These are phyloP conservation scores for Picea mariana DNA, from an alignment of 83 land plant genomes.

Conservation along the genomic window DNA sequence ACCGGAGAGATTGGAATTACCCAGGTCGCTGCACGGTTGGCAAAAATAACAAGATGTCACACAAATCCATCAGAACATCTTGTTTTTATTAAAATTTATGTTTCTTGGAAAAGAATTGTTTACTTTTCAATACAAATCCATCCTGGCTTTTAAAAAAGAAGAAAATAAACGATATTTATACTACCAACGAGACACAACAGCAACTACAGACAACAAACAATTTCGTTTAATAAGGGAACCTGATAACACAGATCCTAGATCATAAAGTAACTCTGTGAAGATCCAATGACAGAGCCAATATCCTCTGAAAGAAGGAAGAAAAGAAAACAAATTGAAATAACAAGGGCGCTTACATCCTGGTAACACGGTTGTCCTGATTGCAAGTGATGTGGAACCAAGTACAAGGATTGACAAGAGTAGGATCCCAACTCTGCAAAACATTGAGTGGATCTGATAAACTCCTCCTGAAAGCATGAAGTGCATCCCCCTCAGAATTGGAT, in stretches of 20 bases:
- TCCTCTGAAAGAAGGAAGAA: background rate
- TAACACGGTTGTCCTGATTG: conserved; percentile 71
- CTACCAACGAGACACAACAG: background rate
- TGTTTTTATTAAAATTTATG: background rate
- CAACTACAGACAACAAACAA: background rate
- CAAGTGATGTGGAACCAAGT: conserved; percentile 92
- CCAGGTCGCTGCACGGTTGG: conserved; percentile 67
- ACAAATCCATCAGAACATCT: background rate
- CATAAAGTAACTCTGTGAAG: background rate
- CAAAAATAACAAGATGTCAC: conserved; percentile 3
- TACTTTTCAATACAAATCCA: background rate
- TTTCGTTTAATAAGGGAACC: background rate
- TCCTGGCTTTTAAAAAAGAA: background rate
- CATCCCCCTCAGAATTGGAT: conserved; percentile 70
- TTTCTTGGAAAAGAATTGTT: background rate
- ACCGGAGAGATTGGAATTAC: conserved; percentile 77
- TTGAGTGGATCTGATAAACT: conserved; percentile 75
- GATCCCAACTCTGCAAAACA: conserved; percentile 90
- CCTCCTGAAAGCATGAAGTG: conserved; percentile 60
- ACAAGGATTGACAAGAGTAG: conserved; percentile 82
- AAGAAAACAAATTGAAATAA: background rate
- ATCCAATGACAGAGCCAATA: background rate
- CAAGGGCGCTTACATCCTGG: conserved; percentile 49
- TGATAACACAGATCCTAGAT: background rate
- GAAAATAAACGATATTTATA: background rate